Base-by-base conservation (phyloP, 352 stramenopile genomes). In the Globisporangium ultimum region DNA sequence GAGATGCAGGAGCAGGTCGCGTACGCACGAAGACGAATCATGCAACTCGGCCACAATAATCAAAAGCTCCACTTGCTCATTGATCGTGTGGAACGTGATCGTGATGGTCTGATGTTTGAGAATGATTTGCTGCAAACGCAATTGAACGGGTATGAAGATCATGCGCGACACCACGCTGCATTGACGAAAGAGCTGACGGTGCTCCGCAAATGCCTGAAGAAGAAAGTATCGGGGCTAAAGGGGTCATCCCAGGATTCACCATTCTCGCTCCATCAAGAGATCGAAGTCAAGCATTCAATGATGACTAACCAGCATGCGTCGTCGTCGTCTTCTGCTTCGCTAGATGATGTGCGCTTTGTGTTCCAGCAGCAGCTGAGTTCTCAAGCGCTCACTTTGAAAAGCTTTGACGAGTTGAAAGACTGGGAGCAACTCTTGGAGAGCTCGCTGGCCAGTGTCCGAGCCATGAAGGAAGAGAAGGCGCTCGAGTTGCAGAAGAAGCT, bases 61-160 rank as follows among this genome's bases (percentile, higher is more conserved):
- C 81, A 92, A 55, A 91, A 95, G 47, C 63, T 95, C 20, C 80
- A 95, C 45, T 66, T 91, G 45, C 70, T 95, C 18, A 74, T 92
- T 18, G 84, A 95, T 49, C 79, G 84, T n/a, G 79, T 95, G 41
- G 86, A 95, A 48, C 84, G 80, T 49, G 86, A 95, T 53, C 86
- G 86, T 13, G 84, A 95, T 41, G 77, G 84, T 3, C 61, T 95
- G 24, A 55, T 93, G 28, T 84, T 90, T 58, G 86, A 95, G 53
- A 95, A 92, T 52, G 82, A 95, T 54, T 57, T 91, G 28, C 65
- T 95, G 15, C 84, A 92, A 55, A 83, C 72, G 9, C 81, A 91
- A 67, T 45, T 93, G 7, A 70, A 89, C 38, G 82, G 75, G 8
- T 85, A 85, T 49, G 76, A 88, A 40, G 71, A 87, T 47, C 74